phyloP scores from a whole-genome alignment of 495 filamentous ascomycete species.

The Neurospora sp. region DNA sequence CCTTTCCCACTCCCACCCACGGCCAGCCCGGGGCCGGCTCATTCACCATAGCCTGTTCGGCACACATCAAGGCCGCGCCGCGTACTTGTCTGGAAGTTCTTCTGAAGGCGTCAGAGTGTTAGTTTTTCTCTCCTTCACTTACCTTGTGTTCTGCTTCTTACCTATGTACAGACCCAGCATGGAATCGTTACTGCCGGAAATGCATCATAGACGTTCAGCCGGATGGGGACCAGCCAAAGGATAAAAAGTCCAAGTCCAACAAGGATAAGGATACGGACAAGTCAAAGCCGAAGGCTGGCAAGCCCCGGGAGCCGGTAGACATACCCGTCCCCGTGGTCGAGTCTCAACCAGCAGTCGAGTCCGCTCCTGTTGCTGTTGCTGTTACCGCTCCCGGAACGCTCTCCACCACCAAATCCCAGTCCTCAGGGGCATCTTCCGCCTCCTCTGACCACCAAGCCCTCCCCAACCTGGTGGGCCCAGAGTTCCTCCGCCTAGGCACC shows the following conservation, averaged over 20 bases:
- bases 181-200: constrained; percentile 26
- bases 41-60: constrained; percentile 21
- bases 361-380: neutral
- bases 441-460: neutral
- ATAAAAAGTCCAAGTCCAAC: neutral
- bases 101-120: constrained; percentile 11
- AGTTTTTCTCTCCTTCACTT: too few species aligned
- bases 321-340: neutral
- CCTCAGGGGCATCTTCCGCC: too few species aligned
- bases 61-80: constrained; percentile 20
- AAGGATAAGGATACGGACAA: neutral
- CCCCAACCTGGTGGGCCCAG: neutral
- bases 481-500: constrained; percentile 16
- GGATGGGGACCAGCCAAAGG: neutral
- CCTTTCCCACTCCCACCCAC: constrained; percentile 21
- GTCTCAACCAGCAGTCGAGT: neutral
- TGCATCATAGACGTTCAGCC: constrained; percentile 15
- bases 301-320: neutral
- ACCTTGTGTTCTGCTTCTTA: too few species aligned
- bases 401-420: neutral
- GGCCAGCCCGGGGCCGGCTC: constrained; percentile 12
- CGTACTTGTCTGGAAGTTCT: constrained; percentile 15
- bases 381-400: neutral
- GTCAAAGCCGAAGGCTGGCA: neutral
- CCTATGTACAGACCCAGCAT: constrained; percentile 9